Conservation (phyloP, 805 yeast genomes). For the Candida quercuum region DNA sequence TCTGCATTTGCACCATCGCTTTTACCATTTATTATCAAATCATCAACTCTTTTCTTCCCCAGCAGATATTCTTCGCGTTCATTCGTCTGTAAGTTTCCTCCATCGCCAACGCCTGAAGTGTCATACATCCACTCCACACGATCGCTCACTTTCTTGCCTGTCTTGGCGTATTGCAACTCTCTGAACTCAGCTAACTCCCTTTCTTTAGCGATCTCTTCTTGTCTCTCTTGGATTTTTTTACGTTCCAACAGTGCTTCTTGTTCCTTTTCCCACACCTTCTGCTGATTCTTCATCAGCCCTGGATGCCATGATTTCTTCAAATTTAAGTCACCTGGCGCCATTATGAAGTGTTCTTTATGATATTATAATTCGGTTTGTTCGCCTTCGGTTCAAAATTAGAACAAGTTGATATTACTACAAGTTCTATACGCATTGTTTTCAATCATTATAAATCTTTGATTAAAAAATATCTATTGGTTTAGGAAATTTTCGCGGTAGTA, state of each 20-base stretch:
- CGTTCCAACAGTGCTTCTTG: conserved; percentile 72
- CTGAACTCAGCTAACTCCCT: conserved; percentile 53
- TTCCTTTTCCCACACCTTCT: conserved; percentile 79
- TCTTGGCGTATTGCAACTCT: conserved; percentile 38
- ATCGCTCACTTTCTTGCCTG: conserved; percentile 32
- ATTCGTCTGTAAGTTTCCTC: conserved; percentile 20
- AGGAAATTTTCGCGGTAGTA: too few relatives aligned
- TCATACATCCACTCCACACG: conserved; percentile 88
- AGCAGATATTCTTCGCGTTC: conserved; percentile 48
- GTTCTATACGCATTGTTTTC: too few relatives aligned
- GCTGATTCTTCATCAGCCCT: conserved; percentile 75
- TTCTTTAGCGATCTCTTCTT: conserved; percentile 58
- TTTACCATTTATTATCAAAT: conserved; percentile 24
- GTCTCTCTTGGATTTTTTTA: conserved; percentile 54
- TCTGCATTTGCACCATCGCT: conserved; percentile 7
- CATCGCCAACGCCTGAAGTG: conserved; percentile 30
- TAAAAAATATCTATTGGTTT: too few relatives aligned
- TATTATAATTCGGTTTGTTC: too few relatives aligned
- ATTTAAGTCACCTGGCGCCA: conserved; percentile 77
- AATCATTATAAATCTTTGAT: too few relatives aligned
- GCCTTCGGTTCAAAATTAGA: too few relatives aligned
- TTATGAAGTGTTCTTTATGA: too few relatives aligned
- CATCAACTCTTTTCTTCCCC: conserved; percentile 45
- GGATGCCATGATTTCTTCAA: conserved; percentile 97
- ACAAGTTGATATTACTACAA: too few relatives aligned